Conservation (phyloP, 139 green algal species). For the Limnomonas spitsbergensis region DNA sequence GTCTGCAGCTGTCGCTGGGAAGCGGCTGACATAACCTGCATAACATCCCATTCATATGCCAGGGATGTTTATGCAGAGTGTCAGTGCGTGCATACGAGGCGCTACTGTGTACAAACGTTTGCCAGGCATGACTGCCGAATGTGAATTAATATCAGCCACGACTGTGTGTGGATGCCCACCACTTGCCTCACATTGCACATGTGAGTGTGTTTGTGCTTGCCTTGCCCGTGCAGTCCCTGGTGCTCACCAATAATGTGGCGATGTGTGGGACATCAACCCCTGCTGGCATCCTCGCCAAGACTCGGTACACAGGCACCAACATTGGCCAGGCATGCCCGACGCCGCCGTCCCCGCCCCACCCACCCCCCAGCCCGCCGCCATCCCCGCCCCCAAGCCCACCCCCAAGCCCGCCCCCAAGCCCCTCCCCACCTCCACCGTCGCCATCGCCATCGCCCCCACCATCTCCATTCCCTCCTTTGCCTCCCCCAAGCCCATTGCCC, state of each 20-base stretch:
- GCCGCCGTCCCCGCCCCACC: neutral
- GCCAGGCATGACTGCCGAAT: too few relatives aligned
- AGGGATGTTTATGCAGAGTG: too few relatives aligned
- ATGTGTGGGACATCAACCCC: constrained; percentile 11
- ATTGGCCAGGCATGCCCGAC: neutral
- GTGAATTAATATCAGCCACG: too few relatives aligned
- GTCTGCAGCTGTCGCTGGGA: too few relatives aligned
- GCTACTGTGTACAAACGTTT: too few relatives aligned
- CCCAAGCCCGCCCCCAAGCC: neutral
- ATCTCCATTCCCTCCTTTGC: neutral
- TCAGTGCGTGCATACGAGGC: too few relatives aligned
- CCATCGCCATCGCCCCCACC: neutral
- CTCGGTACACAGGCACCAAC: neutral
- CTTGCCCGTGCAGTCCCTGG: constrained; percentile 1
- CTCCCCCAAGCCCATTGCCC: neutral
- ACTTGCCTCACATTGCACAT: too few relatives aligned
- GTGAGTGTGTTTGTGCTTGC: too few relatives aligned
- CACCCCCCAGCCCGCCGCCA: neutral
- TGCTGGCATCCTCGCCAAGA: neutral
- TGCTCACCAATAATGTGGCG: neutral
- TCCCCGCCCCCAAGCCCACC: neutral
- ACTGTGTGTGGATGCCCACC: too few relatives aligned
- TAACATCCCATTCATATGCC: too few relatives aligned
- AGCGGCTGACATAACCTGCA: too few relatives aligned
- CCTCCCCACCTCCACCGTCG: neutral